These are phyloP conservation scores for Lantana camara DNA, from an alignment of 257 asterid species.

Conservation along the genomic window DNA sequence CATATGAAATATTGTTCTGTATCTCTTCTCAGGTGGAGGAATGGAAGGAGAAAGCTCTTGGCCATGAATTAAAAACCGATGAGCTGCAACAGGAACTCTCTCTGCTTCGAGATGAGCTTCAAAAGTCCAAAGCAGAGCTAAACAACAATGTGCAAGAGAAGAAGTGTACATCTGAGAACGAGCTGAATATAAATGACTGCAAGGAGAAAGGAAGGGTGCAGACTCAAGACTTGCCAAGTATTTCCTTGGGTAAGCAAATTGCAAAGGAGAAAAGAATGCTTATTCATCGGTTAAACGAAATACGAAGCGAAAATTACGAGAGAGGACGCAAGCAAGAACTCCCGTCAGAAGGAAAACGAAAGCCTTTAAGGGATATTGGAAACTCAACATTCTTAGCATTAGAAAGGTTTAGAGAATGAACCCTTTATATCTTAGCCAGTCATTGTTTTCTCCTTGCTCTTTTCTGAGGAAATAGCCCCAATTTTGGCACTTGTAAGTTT, in stretches of 20 bases:
- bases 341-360: constrained; percentile 11
- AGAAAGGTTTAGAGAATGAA: neutral
- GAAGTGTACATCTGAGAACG: constrained; percentile 18
- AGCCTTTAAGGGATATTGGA: constrained; percentile 47
- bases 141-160: constrained; percentile 12
- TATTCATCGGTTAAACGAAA: constrained; percentile 33
- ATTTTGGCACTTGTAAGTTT: constrained; percentile 7
- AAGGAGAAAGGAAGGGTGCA: constrained; percentile 1
- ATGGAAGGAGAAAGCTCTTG: constrained; percentile 54
- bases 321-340: too few species aligned
- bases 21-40: constrained; percentile 46
- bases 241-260: constrained; percentile 54
- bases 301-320: constrained; percentile 4
- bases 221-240: constrained; percentile 32
- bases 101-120: constrained; percentile 34
- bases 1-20: neutral
- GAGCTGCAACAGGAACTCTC: constrained; percentile 41
- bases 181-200: constrained; percentile 9
- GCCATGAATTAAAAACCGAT: constrained; percentile 41
- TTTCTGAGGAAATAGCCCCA: neutral
- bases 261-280: constrained; percentile 57
- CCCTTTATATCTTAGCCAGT: neutral
- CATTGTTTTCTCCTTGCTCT: neutral
- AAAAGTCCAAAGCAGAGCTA: constrained; percentile 21
- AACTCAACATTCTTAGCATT: too few species aligned